phyloP scores from a whole-genome alignment of 768 basidiomycete species.

The Xerocomellus amylosporus region DNA sequence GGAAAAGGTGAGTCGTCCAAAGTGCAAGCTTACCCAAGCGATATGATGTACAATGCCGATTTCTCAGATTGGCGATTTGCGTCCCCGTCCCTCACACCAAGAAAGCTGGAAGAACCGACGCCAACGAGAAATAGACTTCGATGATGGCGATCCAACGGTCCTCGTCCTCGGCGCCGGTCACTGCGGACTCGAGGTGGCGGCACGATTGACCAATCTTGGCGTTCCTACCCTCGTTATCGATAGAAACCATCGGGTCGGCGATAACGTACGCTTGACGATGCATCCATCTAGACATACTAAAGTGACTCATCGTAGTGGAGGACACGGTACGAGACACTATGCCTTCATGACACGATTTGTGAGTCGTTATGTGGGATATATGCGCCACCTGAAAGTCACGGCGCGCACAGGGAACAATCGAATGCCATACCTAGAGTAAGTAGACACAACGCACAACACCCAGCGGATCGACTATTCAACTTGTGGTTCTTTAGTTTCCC shows the following conservation, averaged over 20 bases:
- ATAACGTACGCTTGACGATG: constrained; percentile 30
- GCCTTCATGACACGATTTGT: constrained; percentile 52
- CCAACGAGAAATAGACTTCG: constrained; percentile 41
- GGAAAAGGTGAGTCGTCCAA: constrained; percentile 34
- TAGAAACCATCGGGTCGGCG: constrained; percentile 47
- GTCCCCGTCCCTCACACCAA: constrained; percentile 41
- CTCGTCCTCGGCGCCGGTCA: constrained; percentile 66
- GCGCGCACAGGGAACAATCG: constrained; percentile 44
- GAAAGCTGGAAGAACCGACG: constrained; percentile 51
- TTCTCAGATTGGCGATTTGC: constrained; percentile 34
- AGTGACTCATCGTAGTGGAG: constrained; percentile 39
- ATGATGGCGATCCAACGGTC: constrained; percentile 50
- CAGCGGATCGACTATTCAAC: neutral
- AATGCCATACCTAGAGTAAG: constrained; percentile 54
- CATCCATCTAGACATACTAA: neutral
- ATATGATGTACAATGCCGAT: neutral
- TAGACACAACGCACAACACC: neutral
- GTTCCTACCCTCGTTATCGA: constrained; percentile 56
- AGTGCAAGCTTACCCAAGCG: neutral
- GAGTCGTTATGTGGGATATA: constrained; percentile 23
- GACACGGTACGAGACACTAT: constrained; percentile 53
- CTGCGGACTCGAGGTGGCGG: constrained; percentile 60
- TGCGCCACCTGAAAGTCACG: neutral
- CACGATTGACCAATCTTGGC: constrained; percentile 55
- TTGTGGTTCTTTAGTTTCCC: constrained; percentile 42